phyloP scores from a whole-genome alignment of 164 flowering plant species.

The Stephania japonica region DNA sequence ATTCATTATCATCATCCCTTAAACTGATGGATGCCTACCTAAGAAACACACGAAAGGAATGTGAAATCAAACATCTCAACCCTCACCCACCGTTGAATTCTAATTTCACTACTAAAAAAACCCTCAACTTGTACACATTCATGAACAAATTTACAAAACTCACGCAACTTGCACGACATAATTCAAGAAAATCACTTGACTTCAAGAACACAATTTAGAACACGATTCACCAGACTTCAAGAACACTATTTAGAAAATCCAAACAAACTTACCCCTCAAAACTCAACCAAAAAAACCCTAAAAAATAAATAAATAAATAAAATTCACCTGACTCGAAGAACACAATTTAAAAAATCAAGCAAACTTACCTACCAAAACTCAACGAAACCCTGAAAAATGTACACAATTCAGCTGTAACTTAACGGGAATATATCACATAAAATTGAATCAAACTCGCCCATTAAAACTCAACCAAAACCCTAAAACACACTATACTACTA shows the following conservation, averaged over 20 bases:
- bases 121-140: neutral
- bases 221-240: no score
- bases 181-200: no score
- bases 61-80: neutral
- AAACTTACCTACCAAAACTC: slow-evolving; percentile 1
- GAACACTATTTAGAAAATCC: neutral
- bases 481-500: neutral
- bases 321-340: neutral
- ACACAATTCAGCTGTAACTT: neutral
- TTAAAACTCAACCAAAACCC: neutral
- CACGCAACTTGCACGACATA: no score
- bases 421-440: neutral
- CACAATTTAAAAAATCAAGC: neutral
- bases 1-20: slow-evolving; percentile 23
- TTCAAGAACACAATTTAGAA: no score
- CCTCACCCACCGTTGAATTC: neutral
- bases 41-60: neutral
- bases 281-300: slow-evolving; percentile 2
- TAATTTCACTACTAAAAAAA: no score
- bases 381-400: neutral
- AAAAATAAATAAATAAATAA: no score
- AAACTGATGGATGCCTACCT: neutral
- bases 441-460: neutral
- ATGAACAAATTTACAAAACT: no score
- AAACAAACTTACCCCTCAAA: neutral